Conservation (phyloP, 108 stramenopile species). For the Aurantiochytrium sp. region DNA sequence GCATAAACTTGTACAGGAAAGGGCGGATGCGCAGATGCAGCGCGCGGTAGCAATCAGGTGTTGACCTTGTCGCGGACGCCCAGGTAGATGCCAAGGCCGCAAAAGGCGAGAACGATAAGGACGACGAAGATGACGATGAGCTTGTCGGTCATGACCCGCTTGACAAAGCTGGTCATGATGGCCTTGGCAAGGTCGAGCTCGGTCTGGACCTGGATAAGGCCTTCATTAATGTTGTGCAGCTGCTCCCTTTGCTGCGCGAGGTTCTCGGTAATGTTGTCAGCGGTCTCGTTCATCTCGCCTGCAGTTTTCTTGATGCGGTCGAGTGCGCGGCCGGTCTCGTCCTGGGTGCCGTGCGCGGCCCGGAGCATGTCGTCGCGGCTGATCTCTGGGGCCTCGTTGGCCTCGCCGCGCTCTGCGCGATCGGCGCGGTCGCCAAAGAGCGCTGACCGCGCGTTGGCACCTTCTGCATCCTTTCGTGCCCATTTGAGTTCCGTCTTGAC, state of each 20-base stretch:
- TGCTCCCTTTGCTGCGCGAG: neutral
- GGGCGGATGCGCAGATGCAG: neutral
- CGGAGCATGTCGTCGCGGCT: constrained; percentile 12
- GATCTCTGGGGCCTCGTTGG: neutral
- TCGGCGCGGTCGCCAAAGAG: neutral
- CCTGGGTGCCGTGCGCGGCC: neutral
- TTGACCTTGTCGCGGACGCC: neutral
- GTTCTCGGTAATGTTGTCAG: neutral
- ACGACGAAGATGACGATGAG: neutral
- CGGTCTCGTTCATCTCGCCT: neutral
- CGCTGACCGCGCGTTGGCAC: neutral
- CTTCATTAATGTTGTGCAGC: neutral
- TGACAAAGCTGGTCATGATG: constrained; percentile 22
- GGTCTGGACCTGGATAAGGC: neutral
- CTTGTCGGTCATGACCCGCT: constrained; percentile 14
- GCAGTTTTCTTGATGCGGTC: neutral
- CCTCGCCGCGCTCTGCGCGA: neutral
- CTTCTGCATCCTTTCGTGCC: neutral
- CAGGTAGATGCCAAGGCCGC: neutral
- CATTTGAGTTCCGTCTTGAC: constrained; percentile 5
- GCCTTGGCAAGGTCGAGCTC: neutral
- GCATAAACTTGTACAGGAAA: no score
- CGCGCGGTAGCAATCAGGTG: neutral
- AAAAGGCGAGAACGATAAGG: neutral
- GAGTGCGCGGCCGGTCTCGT: neutral